Base-by-base conservation (phyloP, 345 rosid genomes). In the Pugionium dolabratum region DNA sequence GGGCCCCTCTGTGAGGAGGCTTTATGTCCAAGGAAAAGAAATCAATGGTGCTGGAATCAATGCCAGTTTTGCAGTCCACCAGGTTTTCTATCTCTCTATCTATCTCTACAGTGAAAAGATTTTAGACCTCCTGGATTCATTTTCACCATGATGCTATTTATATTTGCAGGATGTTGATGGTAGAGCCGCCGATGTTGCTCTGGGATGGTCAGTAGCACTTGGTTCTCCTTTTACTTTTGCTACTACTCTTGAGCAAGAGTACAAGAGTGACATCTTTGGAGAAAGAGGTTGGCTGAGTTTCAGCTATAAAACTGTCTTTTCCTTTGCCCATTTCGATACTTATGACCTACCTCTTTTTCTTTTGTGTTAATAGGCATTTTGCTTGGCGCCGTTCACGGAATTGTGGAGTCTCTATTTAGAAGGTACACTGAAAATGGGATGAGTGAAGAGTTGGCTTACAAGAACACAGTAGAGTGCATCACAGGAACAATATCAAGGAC, bases 31-130 rank as follows among this genome's bases (percentile, higher is more conserved):
- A 67, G 90, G 95, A 37, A 87, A 83, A 82, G 90, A 86, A 80
- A 73, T 90, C 28, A 90, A 87, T 61, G 97, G 95, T 74, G 95
- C 92, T 48, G 92, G 97, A 78, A 90, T 90, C 58, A 90, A 90
- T 69, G 78, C 95, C 49, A 85, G 92, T 76, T 87, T 90, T 69
- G 91, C 79, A 6, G 90, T 90, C 37, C 95, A 88, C 68, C 94
- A 86, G 95, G 97, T 87, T 36, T 32, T 18, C 30, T 61, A 40
- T 28, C 48, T 36, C 40, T 48, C 48, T 10, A 5, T 48, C 48
- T 10, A 5, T 56, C 33, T 55, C 25, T 29, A 57, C 7, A 57
- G 25, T 4, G 0, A 44, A 45, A 9, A 2, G 25, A 8, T 18
- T 5, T 28, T 57, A 29, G 34, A 43, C 39, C 39, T 54, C 11